phyloP scores from a whole-genome alignment of 1,284 basidiomycete genomes.

The Gomphus sp. region DNA sequence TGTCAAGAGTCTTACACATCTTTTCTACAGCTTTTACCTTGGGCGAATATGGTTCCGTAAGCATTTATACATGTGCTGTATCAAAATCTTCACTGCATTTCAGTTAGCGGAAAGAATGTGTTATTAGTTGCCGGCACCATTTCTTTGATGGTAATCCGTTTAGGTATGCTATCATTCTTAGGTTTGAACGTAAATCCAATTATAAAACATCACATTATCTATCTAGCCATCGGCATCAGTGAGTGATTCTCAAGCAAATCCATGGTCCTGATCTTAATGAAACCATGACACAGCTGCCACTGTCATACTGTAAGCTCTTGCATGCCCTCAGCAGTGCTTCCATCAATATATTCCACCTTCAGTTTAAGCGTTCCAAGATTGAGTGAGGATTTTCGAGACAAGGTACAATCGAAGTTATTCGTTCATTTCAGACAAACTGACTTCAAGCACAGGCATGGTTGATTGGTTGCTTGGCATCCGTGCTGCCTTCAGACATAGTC shows the following conservation, averaged over 20 bases:
- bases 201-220: background rate
- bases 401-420: background rate
- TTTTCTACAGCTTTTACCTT: background rate
- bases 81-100: background rate
- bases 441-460: background rate
- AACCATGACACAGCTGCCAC: background rate
- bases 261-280: background rate
- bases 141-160: conserved; percentile 1
- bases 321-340: background rate
- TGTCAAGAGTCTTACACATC: background rate
- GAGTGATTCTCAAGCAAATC: background rate
- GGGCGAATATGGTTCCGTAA: conserved; percentile 1
- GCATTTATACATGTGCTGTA: background rate
- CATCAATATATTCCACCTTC: background rate
- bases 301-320: background rate
- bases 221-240: background rate
- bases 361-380: background rate
- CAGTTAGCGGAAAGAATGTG: conserved; percentile 1
- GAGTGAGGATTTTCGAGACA: background rate
- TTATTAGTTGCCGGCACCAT: background rate
- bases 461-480: background rate
- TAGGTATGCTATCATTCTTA: background rate
- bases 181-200: background rate
- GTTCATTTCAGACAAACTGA: background rate
- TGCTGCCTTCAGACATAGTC: background rate